These are phyloP conservation scores for Aspergillus fructus DNA, from an alignment of 2,329 filamentous ascomycete genomes.

Conservation along the genomic window DNA sequence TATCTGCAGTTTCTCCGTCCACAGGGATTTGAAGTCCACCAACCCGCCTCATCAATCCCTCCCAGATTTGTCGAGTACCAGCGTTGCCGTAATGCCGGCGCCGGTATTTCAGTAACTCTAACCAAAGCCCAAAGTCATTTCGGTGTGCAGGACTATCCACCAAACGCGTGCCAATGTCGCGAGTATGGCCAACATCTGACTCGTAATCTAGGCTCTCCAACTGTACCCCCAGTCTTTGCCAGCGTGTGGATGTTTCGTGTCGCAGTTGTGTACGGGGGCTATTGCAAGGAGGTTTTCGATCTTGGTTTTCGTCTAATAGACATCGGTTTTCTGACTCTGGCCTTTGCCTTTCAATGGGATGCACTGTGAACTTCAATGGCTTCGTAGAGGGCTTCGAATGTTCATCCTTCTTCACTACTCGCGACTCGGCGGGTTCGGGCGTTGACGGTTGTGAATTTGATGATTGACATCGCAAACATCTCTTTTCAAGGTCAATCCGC, in stretches of 20 bases:
- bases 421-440: conserved; percentile 6
- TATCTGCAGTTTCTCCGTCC: conserved; percentile 35
- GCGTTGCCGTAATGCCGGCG: conserved; percentile 44
- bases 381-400: background rate
- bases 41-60: conserved; percentile 34
- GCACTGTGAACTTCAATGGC: conserved; percentile 9
- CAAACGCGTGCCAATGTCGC: conserved; percentile 37
- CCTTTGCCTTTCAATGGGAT: background rate
- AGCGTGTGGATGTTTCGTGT: conserved; percentile 1
- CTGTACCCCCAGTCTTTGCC: conserved; percentile 26
- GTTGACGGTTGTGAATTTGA: conserved; percentile 16
- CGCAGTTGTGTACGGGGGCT: background rate
- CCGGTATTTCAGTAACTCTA: conserved; percentile 44
- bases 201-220: conserved; percentile 41
- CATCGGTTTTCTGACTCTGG: background rate
- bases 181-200: conserved; percentile 40
- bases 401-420: conserved; percentile 4
- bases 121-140: conserved; percentile 45
- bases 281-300: background rate
- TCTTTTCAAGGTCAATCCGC: conserved; percentile 17
- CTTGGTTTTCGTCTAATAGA: no score
- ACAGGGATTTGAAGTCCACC: conserved; percentile 36
- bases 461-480: conserved; percentile 31
- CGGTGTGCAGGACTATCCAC: conserved; percentile 34
- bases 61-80: conserved; percentile 44